Base-by-base conservation (phyloP, 352 stramenopile genomes). In the Peronospora destructor region DNA sequence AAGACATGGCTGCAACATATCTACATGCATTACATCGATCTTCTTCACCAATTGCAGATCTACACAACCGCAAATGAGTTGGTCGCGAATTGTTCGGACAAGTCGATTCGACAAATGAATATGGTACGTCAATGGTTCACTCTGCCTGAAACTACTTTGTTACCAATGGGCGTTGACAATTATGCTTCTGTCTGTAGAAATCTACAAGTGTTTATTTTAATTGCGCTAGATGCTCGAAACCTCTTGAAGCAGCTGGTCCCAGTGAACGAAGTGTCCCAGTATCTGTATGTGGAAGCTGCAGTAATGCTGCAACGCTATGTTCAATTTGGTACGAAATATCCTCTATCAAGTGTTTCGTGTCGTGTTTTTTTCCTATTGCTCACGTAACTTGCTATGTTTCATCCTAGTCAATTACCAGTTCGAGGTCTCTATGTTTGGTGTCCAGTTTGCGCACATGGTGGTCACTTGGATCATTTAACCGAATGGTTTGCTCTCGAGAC, bases 351-450 rank as follows among this genome's bases (percentile, higher is more conserved):
- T 23, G 1, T 23, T 1, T 10, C 40, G 4, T 19, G 8, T 19
- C 40, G 8, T 19, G 56, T 1, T 9, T 14, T 9, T 58, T 50
- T 23, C 49, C 3, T 58, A 49, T n/a, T 47, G 9, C 19, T 17
- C 12, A 34, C 14, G 23, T 26, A 23, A 0, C n/a, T 30, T 56
- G 19, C 45, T 47, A 14, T 53, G 6, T 38, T 45, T 29, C 56
- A 42, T 16, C 49, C 21, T 62, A 94, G 84, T 45, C 76, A 94
- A 76, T 47, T 91, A 4, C 81, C 84, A 33, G 87, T 95, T 19
- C 80, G 83, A 23, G 85, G 87, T 38, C 50, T 96, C 4, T 96
- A 92, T 45, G 85, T 95, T 4, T 96, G 87, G 87, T 96, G 87
- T 45, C 84, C 87, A 10, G 85, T 91, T n/a, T 96, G 87, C 52